Evolutionary conservation across 1,284 basidiomycete genomes (phyloP), one percentile per base, ranked within the genome.

Genomic region (Blastosporella zonata): DNA sequence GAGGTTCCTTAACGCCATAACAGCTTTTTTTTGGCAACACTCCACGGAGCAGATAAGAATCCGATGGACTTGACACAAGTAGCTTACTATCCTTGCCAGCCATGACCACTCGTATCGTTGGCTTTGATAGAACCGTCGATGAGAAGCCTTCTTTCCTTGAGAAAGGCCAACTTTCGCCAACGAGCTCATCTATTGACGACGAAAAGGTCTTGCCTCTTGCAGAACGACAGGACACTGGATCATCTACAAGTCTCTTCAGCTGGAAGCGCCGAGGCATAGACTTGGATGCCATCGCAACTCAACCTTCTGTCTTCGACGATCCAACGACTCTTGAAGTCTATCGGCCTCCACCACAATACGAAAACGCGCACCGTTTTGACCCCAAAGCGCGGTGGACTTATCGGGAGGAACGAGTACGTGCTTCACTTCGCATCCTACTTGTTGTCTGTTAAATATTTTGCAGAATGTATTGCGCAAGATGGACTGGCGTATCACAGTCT

Each of bases 311-410:
- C 0, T 84, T 77, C 52, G 82, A 84, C 55, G 78, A 85, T 58
- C 78, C 80, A 0, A 54, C 59, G 12, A 70, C 73, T 0, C 63
- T 79, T 2, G 72, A 80, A 55, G 65, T 70, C 17, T 84, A 83
- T 60, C 71, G 74, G 6, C 82, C 83, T 2, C 76, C 77, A 25
- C 65, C 72, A 2, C 57, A 69, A 36, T 85, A 81, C 57, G 83
- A 86, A 63, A 84, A 84, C 56, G 53, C 67, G 1, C 81, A 84
- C 60, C 71, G 81, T 5, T 87, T 88, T 57, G 81, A 89, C 59
- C 79, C 81, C 0, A 46, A 66, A 12, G 84, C 84, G 17, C 73
- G 84, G 6, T 89, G 86, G 85, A 87, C 84, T 8, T 83, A 78
- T 75, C 63, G 78, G 29, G 84, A 89, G 61, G 85, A 88, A 63